Percentiles rank a stretch among this genome's conserved stretches.
phyloP scores from a whole-genome alignment of 2,329 filamentous ascomycete species.

The Zymoseptoria passerinii region DNA sequence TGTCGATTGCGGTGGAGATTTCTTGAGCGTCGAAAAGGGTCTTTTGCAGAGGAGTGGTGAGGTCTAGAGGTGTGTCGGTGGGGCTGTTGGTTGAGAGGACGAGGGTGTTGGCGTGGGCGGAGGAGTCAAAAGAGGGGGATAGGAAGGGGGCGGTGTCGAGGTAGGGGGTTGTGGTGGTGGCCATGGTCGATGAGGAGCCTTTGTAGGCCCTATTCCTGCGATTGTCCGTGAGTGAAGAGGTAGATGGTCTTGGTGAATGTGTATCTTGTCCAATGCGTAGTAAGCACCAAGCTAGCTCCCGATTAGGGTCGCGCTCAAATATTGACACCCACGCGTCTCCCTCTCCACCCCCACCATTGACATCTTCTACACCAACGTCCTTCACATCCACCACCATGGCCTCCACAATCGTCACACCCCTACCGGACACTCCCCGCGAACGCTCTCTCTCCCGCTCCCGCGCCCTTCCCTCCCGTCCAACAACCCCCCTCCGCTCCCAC shows the following conservation, averaged over 20 bases:
- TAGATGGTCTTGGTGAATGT: neutral
- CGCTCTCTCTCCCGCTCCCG: slow-evolving; percentile 40
- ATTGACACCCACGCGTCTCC: neutral
- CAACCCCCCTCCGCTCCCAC: slow-evolving; percentile 82
- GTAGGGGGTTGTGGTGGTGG: slow-evolving; percentile 42
- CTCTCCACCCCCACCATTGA: neutral
- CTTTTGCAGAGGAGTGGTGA: slow-evolving; percentile 84
- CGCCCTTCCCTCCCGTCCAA: slow-evolving; percentile 61
- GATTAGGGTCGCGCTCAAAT: neutral
- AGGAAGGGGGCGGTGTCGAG: slow-evolving; percentile 94
- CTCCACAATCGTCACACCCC: neutral
- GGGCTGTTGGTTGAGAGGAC: slow-evolving; percentile 87
- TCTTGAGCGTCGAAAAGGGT: slow-evolving; percentile 96
- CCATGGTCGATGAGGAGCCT: neutral
- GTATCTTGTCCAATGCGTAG: neutral
- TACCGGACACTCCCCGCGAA: neutral
- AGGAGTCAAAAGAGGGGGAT: slow-evolving; percentile 69
- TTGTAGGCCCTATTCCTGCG: neutral
- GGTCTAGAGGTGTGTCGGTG: slow-evolving; percentile 79
- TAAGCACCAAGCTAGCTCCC: neutral
- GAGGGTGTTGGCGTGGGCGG: slow-evolving; percentile 78
- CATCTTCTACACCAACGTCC: neutral
- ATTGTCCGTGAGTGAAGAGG: no score
- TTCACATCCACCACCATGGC: neutral
- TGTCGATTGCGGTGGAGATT: slow-evolving; percentile 91